A percentile compares a stretch with the other conserved stretches of the same genome.
phyloP scores from a whole-genome alignment of 2,329 filamentous ascomycete genomes.

The Colletotrichum aenigma region DNA sequence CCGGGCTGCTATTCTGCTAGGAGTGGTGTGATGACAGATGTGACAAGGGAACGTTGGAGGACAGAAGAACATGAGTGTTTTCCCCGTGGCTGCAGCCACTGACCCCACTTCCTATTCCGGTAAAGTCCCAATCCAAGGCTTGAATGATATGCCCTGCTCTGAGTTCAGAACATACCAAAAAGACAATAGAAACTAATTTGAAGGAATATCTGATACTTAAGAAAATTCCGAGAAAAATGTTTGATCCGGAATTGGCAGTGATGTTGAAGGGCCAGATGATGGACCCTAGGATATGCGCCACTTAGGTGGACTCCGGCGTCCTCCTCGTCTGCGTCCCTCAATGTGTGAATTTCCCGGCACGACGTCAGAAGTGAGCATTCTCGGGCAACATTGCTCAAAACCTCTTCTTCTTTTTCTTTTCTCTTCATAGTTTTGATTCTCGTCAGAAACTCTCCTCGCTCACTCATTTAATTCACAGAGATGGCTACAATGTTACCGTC shows the following conservation, averaged over 20 bases:
- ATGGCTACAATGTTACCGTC: neutral
- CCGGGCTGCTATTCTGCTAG: neutral
- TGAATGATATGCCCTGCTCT: neutral
- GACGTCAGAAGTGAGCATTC: neutral
- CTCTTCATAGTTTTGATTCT: too few species aligned
- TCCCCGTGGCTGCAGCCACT: neutral
- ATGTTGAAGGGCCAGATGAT: neutral
- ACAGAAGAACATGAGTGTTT: neutral
- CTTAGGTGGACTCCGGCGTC: neutral
- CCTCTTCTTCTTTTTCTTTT: neutral
- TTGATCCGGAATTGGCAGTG: neutral
- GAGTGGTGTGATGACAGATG: neutral
- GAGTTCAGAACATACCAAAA: neutral
- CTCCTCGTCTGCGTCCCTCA: neutral
- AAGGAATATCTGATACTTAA: accelerated
- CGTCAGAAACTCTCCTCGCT: too few species aligned
- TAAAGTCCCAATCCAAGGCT: neutral
- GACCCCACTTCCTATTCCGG: neutral
- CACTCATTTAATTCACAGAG: neutral
- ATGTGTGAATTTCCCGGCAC: neutral
- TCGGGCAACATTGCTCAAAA: neutral
- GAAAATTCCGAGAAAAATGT: neutral
- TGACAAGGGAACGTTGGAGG: neutral
- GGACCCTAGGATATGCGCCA: neutral
- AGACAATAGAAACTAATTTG: neutral